These are phyloP conservation scores for Sugiyamaella grinbergsii DNA, from an alignment of 1,139 yeast genomes.

Conservation along the genomic window DNA sequence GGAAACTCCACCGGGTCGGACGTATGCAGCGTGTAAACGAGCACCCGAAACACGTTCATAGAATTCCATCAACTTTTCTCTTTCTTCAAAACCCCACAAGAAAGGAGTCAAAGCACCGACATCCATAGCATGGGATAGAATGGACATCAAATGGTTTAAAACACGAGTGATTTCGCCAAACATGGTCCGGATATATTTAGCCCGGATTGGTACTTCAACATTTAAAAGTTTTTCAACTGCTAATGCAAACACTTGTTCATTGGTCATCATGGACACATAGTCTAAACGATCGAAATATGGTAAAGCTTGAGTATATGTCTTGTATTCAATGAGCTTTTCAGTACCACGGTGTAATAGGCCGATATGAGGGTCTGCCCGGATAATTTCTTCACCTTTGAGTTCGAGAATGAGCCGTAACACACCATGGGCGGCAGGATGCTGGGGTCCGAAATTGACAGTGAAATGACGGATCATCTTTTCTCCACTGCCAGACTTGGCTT, in stretches of 20 bases:
- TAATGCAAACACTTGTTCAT: constrained; percentile 81
- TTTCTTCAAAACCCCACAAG: constrained; percentile 93
- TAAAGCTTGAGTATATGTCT: constrained; percentile 82
- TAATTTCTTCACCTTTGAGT: constrained; percentile 85
- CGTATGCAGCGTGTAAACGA: constrained; percentile 83
- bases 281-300: constrained; percentile 89
- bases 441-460: constrained; percentile 90
- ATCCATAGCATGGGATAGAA: constrained; percentile 89
- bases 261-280: constrained; percentile 91
- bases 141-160: constrained; percentile 85
- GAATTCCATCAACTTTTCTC: constrained; percentile 91
- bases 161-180: constrained; percentile 87
- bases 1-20: constrained; percentile 90
- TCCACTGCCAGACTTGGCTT: constrained; percentile 32
- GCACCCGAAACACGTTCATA: constrained; percentile 93
- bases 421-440: constrained; percentile 95
- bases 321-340: constrained; percentile 81
- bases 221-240: constrained; percentile 86
- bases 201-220: constrained; percentile 83
- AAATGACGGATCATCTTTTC: constrained; percentile 71
- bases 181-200: constrained; percentile 79
- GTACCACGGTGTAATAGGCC: constrained; percentile 89
- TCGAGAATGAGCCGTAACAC: constrained; percentile 84
- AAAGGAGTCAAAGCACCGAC: constrained; percentile 94
- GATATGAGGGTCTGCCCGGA: constrained; percentile 86